Conservation (phyloP, 371 early-diverging fungal genomes). For the Mucor sp. region DNA sequence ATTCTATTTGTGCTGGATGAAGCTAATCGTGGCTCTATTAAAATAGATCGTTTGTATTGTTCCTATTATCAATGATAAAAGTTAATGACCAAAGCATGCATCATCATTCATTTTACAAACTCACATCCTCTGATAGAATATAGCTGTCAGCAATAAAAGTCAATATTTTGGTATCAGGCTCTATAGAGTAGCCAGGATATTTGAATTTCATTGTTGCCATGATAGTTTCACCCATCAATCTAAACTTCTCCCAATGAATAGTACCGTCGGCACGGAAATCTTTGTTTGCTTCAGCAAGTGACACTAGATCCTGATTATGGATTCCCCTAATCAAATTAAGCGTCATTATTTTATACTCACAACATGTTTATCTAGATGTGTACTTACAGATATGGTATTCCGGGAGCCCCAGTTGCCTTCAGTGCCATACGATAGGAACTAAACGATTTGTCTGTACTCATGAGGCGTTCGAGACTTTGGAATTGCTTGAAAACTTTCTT, state of each 20-base stretch:
- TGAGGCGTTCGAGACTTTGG: constrained; percentile 63
- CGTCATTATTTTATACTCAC: neutral
- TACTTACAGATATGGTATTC: constrained; percentile 63
- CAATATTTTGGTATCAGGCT: constrained; percentile 36
- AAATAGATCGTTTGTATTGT: constrained; percentile 38
- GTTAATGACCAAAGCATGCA: neutral
- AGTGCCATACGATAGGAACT: constrained; percentile 64
- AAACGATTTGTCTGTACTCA: constrained; percentile 68
- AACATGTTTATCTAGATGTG: neutral
- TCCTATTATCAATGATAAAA: too few relatives aligned
- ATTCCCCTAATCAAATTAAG: constrained; percentile 40
- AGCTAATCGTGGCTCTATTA: constrained; percentile 32
- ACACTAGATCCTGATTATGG: constrained; percentile 58
- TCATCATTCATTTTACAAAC: neutral
- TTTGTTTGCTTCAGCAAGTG: constrained; percentile 61
- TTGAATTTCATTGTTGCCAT: constrained; percentile 53
- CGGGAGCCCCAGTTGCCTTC: constrained; percentile 52
- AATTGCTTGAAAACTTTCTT: constrained; percentile 58
- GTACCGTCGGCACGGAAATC: constrained; percentile 58
- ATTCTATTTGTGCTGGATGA: constrained; percentile 27
- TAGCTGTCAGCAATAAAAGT: constrained; percentile 42
- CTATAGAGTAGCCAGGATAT: constrained; percentile 35
- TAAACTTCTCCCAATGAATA: constrained; percentile 66
- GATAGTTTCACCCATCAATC: constrained; percentile 59
- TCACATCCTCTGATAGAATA: constrained; percentile 49